phyloP scores from a whole-genome alignment of 306 rosid genomes.

The Gleditsia sinensis region DNA sequence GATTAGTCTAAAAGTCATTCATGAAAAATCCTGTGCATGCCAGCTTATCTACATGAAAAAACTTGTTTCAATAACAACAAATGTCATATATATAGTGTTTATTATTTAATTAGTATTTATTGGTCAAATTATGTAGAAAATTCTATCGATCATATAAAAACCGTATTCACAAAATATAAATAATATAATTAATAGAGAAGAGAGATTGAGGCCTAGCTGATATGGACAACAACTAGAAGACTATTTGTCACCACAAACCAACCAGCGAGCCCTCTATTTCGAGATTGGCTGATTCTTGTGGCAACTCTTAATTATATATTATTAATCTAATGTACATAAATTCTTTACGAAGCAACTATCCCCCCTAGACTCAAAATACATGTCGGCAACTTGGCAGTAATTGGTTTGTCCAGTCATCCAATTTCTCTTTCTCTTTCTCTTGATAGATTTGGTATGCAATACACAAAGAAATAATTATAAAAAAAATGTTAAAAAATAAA shows the following conservation, averaged over 20 bases:
- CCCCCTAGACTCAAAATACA: slow-evolving; percentile 28
- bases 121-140: slow-evolving; percentile 29
- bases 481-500: too few relatives aligned
- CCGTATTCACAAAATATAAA: slow-evolving; percentile 27
- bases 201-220: slow-evolving; percentile 33
- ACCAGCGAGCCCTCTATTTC: slow-evolving; percentile 27
- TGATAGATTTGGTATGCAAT: too few relatives aligned
- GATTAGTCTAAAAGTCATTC: slow-evolving; percentile 37
- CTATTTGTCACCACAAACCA: slow-evolving; percentile 32
- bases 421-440: neutral
- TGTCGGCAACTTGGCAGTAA: slow-evolving; percentile 45
- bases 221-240: slow-evolving; percentile 41
- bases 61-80: slow-evolving; percentile 33
- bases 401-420: slow-evolving; percentile 54
- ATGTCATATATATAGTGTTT: slow-evolving; percentile 1
- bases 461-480: too few relatives aligned
- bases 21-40: slow-evolving; percentile 43
- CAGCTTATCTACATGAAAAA: slow-evolving; percentile 45
- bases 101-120: slow-evolving; percentile 27
- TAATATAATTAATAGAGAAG: slow-evolving; percentile 11
- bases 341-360: neutral
- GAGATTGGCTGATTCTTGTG: slow-evolving; percentile 40
- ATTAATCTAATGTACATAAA: slow-evolving; percentile 18
- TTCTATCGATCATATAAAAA: slow-evolving; percentile 15
- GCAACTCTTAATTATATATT: slow-evolving; percentile 31